Conservation (phyloP, 2,329 filamentous ascomycete genomes). For the Byssothecium circinans region DNA sequence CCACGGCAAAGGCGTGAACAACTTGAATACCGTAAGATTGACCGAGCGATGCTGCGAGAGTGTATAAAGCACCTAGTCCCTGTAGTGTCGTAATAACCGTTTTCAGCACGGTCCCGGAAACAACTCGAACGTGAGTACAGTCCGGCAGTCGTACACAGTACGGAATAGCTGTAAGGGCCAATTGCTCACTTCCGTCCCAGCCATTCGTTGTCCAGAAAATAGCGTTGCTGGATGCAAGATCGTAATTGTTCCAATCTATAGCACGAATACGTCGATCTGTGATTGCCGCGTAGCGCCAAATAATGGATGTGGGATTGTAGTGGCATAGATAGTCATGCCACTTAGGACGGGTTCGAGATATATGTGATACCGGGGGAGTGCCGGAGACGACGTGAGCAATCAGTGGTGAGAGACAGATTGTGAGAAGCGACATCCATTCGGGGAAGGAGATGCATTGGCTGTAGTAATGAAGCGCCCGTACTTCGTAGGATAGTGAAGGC, state of each 20-base stretch:
- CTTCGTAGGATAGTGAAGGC: background rate
- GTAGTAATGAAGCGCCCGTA: constrained; percentile 8
- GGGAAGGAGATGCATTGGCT: constrained; percentile 18
- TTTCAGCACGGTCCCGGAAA: constrained; percentile 15
- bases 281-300: constrained; percentile 44
- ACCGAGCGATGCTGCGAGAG: constrained; percentile 1
- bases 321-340: constrained; percentile 36
- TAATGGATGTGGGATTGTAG: constrained; percentile 44
- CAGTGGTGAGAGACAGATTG: constrained; percentile 37
- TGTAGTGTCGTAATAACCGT: constrained; percentile 19
- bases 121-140: constrained; percentile 4
- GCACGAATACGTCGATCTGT: constrained; percentile 37
- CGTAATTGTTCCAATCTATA: constrained; percentile 25
- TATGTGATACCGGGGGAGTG: constrained; percentile 20
- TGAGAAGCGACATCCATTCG: constrained; percentile 36
- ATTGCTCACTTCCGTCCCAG: constrained; percentile 41
- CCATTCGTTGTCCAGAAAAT: constrained; percentile 39
- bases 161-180: constrained; percentile 5
- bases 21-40: background rate
- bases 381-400: constrained; percentile 36
- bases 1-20: background rate
- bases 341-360: constrained; percentile 16
- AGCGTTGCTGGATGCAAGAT: constrained; percentile 39
- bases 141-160: constrained; percentile 8
- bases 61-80: constrained; percentile 15